A percentile compares a stretch with the other conserved stretches of the same genome.
Evolutionary conservation across 306 rosid species (phyloP).

Genomic region (Cucurbita maxima): DNA sequence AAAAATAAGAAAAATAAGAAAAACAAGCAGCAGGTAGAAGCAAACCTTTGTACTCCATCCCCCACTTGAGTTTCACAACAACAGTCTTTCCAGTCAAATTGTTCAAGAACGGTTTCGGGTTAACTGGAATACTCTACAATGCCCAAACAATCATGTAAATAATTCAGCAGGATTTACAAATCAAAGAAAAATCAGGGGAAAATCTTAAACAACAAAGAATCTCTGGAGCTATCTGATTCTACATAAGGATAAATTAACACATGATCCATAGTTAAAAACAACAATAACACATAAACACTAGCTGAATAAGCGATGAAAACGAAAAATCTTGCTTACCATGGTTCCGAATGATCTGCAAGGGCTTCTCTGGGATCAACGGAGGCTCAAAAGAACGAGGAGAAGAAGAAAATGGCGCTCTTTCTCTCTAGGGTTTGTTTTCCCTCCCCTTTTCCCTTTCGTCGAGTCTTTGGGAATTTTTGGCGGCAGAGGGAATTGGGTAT

Average conservation of each 20-base stretch:
- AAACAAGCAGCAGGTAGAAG: neutral
- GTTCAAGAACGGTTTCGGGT: conserved; percentile 51
- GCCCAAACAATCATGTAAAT: neutral
- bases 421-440: neutral
- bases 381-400: neutral
- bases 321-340: neutral
- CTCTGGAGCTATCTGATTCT: neutral
- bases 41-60: conserved; percentile 50
- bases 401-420: neutral
- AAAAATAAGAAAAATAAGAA: neutral
- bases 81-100: conserved; percentile 47
- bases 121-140: conserved; percentile 42
- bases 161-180: neutral
- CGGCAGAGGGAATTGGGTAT: neutral
- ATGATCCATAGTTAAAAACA: neutral
- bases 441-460: neutral
- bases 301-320: neutral
- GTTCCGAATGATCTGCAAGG: neutral
- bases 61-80: conserved; percentile 44
- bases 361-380: neutral
- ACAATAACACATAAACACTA: neutral
- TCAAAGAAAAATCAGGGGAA: neutral
- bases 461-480: neutral
- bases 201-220: neutral
- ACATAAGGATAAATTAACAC: neutral